phyloP scores from a whole-genome alignment of 371 early-diverging fungal genomes.

The Synchytrium microbalum region DNA sequence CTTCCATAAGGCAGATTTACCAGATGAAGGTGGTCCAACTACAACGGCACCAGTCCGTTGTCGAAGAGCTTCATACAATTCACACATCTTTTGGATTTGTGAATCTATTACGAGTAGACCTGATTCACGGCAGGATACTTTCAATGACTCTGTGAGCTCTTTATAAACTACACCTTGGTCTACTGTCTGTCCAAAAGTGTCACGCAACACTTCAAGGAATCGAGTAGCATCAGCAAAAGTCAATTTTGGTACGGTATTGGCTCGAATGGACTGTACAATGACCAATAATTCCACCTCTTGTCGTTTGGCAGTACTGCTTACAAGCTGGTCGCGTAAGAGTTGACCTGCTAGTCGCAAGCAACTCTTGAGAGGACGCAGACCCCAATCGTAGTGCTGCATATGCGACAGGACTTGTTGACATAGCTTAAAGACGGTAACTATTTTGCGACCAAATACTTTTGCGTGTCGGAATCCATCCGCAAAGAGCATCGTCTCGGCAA shows the following conservation, averaged over 20 bases:
- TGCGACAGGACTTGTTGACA: slow-evolving; percentile 41
- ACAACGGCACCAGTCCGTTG: slow-evolving; percentile 50
- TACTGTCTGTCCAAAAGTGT: slow-evolving; percentile 35
- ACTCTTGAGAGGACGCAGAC: slow-evolving; percentile 46
- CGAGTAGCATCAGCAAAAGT: slow-evolving; percentile 34
- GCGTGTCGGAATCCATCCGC: slow-evolving; percentile 44
- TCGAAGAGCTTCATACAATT: slow-evolving; percentile 40
- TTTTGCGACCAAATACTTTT: slow-evolving; percentile 39
- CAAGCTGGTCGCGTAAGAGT: slow-evolving; percentile 31
- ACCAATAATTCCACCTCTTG: slow-evolving; percentile 24
- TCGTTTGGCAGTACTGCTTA: neutral
- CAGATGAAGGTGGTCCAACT: slow-evolving; percentile 44
- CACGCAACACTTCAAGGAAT: slow-evolving; percentile 39
- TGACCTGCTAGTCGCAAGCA: slow-evolving; percentile 39
- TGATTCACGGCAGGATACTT: slow-evolving; percentile 31
- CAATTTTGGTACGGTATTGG: slow-evolving; percentile 43
- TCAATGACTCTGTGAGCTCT: slow-evolving; percentile 23
- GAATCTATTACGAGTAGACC: slow-evolving; percentile 30
- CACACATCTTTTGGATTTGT: slow-evolving; percentile 38
- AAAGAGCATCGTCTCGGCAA: slow-evolving; percentile 43
- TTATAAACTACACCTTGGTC: slow-evolving; percentile 35
- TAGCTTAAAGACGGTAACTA: slow-evolving; percentile 39
- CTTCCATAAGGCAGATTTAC: slow-evolving; percentile 37
- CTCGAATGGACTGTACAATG: slow-evolving; percentile 40
- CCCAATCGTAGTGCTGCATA: slow-evolving; percentile 54